These are phyloP conservation scores for Ophiognomonia clavigignenti-juglandacearum DNA, from an alignment of 2,329 filamentous ascomycete species.

Conservation along the genomic window DNA sequence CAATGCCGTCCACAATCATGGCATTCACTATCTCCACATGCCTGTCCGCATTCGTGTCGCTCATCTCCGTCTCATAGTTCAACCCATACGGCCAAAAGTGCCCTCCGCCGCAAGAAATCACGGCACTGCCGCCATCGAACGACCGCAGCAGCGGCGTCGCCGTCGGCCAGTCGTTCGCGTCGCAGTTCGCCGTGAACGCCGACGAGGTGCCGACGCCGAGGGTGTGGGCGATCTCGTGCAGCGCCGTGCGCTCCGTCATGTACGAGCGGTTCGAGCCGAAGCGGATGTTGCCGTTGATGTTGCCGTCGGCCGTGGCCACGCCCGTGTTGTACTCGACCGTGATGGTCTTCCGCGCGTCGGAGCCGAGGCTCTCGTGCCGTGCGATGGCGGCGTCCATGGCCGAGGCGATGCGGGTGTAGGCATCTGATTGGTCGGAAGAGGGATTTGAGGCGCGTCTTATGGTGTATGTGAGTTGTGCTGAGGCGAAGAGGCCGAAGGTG, in stretches of 20 bases:
- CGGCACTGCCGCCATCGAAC: constrained; percentile 33
- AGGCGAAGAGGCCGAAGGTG: constrained; percentile 24
- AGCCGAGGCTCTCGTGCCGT: constrained; percentile 32
- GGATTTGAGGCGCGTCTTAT: constrained; percentile 34
- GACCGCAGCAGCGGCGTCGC: constrained; percentile 34
- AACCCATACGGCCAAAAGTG: constrained; percentile 39
- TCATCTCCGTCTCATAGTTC: constrained; percentile 40
- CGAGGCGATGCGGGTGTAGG: constrained; percentile 37
- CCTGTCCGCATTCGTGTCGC: constrained; percentile 37
- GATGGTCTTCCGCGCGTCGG: constrained; percentile 31
- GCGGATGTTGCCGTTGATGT: constrained; percentile 39
- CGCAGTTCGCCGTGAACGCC: constrained; percentile 33
- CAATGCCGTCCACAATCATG: constrained; percentile 40
- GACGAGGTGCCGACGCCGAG: constrained; percentile 40
- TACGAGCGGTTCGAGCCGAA: constrained; percentile 40
- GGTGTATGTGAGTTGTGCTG: constrained; percentile 33
- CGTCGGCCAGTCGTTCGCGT: constrained; percentile 35
- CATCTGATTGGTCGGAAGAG: constrained; percentile 35
- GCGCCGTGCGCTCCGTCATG: constrained; percentile 44
- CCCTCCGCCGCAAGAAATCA: constrained; percentile 34
- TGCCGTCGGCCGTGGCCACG: constrained; percentile 41
- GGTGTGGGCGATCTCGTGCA: constrained; percentile 44
- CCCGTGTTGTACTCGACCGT: constrained; percentile 36
- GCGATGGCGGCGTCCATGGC: constrained; percentile 36
- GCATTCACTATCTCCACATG: constrained; percentile 39